Percentiles rank a stretch among this genome's conserved stretches.
phyloP scores from a whole-genome alignment of 441 rosid genomes.

The Brassica hybrid region DNA sequence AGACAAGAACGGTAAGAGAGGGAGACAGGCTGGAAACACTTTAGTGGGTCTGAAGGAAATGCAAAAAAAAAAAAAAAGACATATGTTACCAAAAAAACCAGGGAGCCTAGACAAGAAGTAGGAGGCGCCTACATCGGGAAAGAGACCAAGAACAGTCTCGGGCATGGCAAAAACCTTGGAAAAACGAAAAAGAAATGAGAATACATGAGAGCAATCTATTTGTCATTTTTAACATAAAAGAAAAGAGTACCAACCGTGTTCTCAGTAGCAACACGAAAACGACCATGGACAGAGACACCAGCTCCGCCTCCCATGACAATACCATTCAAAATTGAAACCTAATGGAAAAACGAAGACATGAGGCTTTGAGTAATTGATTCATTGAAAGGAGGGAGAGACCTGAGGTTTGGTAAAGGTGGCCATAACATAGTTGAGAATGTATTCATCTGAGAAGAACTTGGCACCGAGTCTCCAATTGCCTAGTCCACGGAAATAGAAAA shows the following conservation, averaged over 20 bases:
- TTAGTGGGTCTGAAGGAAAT: neutral
- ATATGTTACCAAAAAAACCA: constrained; percentile 76
- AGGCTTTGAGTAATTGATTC: neutral
- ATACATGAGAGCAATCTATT: neutral
- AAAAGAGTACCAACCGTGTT: constrained; percentile 59
- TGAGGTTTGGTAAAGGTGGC: constrained; percentile 82
- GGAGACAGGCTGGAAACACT: neutral
- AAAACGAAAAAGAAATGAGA: neutral
- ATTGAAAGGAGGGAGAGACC: constrained; percentile 39
- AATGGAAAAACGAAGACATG: neutral
- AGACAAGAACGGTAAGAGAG: constrained; percentile 4
- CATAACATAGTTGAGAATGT: constrained; percentile 63
- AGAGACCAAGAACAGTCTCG: constrained; percentile 81
- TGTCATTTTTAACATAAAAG: too few species aligned
- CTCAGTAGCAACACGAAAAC: constrained; percentile 84
- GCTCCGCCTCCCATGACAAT: constrained; percentile 95
- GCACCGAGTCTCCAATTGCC: constrained; percentile 72
- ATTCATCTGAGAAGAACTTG: constrained; percentile 56
- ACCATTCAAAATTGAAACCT: constrained; percentile 88
- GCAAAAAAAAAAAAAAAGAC: neutral
- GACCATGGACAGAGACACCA: constrained; percentile 84
- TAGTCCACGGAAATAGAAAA: constrained; percentile 39
- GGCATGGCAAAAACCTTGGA: constrained; percentile 90
- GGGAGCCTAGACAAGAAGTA: constrained; percentile 93
- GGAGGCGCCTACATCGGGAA: constrained; percentile 90